phyloP scores from a whole-genome alignment of 139 green algal species.

The Choricystis sp. region DNA sequence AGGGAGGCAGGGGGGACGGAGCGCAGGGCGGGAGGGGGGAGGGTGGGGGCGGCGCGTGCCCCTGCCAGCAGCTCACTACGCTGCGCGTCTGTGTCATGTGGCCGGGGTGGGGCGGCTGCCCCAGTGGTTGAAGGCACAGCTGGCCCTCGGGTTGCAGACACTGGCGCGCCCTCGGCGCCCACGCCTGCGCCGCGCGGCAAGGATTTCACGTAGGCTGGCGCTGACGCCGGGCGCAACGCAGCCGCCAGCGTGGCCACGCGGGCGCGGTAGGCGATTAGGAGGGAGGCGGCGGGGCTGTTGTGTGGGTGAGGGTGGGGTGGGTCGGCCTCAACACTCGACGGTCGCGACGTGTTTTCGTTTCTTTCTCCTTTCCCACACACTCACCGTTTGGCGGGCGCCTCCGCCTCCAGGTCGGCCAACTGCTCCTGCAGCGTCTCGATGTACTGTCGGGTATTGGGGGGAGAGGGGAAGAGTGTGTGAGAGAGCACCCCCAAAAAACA shows the following conservation, averaged over 20 bases:
- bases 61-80: no score
- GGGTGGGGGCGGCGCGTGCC: no score
- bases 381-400: no score
- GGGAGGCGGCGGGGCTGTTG: background rate
- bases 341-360: no score
- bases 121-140: no score
- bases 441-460: slow-evolving; percentile 15
- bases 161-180: slow-evolving; percentile 1
- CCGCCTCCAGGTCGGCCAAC: slow-evolving; percentile 12
- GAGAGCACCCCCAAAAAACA: background rate
- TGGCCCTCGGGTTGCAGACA: slow-evolving; percentile 2
- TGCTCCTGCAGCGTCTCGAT: slow-evolving; percentile 26
- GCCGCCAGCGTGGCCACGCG: background rate
- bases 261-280: background rate
- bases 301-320: no score
- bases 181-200: background rate
- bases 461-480: background rate
- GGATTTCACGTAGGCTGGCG: background rate
- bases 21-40: background rate
- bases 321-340: no score
- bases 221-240: background rate
- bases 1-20: background rate
- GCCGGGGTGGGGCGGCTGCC: no score
- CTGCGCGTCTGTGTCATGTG: no score
- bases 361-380: no score